phyloP scores from a whole-genome alignment of 257 asterid genomes.

The Solanum phureja region DNA sequence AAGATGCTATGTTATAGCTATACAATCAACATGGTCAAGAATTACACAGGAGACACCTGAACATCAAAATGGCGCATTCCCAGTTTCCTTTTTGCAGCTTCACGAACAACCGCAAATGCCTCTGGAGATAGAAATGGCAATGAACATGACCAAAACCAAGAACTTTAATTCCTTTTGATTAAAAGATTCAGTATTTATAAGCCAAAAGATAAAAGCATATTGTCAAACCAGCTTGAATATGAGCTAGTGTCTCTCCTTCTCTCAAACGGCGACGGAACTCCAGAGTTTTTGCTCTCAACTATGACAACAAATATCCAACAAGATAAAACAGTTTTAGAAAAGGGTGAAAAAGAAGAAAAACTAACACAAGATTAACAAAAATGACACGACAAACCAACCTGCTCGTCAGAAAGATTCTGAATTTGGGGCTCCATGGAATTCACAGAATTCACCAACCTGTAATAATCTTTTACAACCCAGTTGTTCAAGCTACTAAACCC shows the following conservation, averaged over 20 bases:
- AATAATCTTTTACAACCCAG: slow-evolving; percentile 88
- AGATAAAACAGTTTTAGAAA: not conserved
- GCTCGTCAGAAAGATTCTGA: slow-evolving; percentile 57
- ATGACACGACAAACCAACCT: slow-evolving; percentile 25
- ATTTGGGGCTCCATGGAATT: slow-evolving; percentile 53
- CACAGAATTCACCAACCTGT: slow-evolving; percentile 64
- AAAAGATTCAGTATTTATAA: not conserved
- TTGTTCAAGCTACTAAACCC: slow-evolving; percentile 66
- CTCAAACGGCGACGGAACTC: slow-evolving; percentile 68
- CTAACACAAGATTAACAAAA: not conserved
- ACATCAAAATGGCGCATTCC: slow-evolving; percentile 98
- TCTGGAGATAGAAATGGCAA: slow-evolving; percentile 25
- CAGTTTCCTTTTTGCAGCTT: slow-evolving; percentile 95
- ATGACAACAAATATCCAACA: not conserved
- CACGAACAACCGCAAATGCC: slow-evolving; percentile 98
- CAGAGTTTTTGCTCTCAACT: slow-evolving; percentile 65
- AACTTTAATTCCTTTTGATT: not conserved
- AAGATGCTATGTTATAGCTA: not conserved
- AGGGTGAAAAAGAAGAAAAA: not conserved
- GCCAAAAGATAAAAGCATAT: not conserved
- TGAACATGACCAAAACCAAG: not conserved
- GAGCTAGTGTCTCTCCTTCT: slow-evolving; percentile 64
- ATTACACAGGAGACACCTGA: slow-evolving; percentile 45
- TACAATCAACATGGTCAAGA: not conserved
- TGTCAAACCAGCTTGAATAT: slow-evolving; percentile 82